These are phyloP conservation scores for Mortierella sp. DNA, from an alignment of 371 early-diverging fungal genomes.

Conservation along the genomic window DNA sequence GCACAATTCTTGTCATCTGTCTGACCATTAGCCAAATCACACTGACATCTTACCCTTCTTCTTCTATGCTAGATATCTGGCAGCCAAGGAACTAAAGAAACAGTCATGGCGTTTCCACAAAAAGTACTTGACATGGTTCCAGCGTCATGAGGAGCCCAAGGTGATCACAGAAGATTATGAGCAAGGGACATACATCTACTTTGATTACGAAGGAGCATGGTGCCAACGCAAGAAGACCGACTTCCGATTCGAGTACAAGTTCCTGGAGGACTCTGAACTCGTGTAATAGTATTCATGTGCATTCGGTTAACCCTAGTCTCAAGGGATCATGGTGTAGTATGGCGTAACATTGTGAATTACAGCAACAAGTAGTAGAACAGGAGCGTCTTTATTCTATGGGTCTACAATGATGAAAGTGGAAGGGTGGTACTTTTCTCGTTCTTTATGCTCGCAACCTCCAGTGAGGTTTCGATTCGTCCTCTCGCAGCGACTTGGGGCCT, in stretches of 20 bases:
- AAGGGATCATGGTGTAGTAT: too few relatives aligned
- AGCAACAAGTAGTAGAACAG: too few relatives aligned
- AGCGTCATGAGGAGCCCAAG: slow-evolving; percentile 98
- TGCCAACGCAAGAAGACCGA: slow-evolving; percentile 97
- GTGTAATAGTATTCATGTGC: too few relatives aligned
- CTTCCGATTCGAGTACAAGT: slow-evolving; percentile 93
- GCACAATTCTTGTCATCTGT: too few relatives aligned
- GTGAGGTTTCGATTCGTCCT: slow-evolving; percentile 45
- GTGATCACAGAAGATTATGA: slow-evolving; percentile 98
- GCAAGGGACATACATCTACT: slow-evolving; percentile 98
- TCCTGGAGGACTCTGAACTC: slow-evolving; percentile 83
- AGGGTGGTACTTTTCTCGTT: not conserved
- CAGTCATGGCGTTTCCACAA: slow-evolving; percentile 99
- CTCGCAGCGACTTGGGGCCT: slow-evolving; percentile 38
- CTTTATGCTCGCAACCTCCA: slow-evolving; percentile 36
- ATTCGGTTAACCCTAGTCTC: too few relatives aligned
- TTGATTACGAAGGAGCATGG: slow-evolving; percentile 99
- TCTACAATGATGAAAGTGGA: too few relatives aligned
- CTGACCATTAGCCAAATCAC: too few relatives aligned
- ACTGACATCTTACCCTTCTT: too few relatives aligned
- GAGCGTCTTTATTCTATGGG: too few relatives aligned
- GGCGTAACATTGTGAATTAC: too few relatives aligned
- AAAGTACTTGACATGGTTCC: slow-evolving; percentile 99
- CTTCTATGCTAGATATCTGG: slow-evolving; percentile 81
- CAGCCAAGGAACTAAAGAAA: slow-evolving; percentile 96